phyloP scores from a whole-genome alignment of 129 eudicot genomes.

The Artemisia annua region DNA sequence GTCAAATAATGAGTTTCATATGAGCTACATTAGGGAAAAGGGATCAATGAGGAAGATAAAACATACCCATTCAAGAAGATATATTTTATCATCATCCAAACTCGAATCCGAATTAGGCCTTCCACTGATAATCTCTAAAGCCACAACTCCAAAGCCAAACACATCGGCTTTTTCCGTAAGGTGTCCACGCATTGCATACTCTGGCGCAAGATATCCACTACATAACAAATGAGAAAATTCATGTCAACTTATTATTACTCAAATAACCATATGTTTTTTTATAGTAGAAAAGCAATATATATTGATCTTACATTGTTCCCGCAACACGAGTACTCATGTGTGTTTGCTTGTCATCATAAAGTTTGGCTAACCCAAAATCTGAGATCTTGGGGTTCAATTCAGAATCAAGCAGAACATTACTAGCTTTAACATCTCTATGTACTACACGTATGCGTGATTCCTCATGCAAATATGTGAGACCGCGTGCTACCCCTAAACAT shows the following conservation, averaged over 20 bases:
- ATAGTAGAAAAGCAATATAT: neutral
- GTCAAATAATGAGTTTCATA: no score
- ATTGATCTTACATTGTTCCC: constrained; percentile 70
- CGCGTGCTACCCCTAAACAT: constrained; percentile 84
- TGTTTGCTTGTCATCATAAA: constrained; percentile 80
- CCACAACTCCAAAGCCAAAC: constrained; percentile 86
- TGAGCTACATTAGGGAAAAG: no score
- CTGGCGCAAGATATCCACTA: constrained; percentile 93
- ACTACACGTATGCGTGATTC: constrained; percentile 71
- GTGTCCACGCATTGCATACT: constrained; percentile 95
- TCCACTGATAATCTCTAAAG: constrained; percentile 82
- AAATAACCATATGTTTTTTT: neutral
- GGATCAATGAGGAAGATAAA: neutral
- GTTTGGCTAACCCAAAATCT: constrained; percentile 89
- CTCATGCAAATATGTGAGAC: constrained; percentile 78
- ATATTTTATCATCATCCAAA: constrained; percentile 55
- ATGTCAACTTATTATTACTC: constrained; percentile 3
- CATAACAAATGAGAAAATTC: constrained; percentile 15
- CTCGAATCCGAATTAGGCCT: constrained; percentile 65
- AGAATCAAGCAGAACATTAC: constrained; percentile 83
- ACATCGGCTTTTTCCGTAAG: constrained; percentile 94
- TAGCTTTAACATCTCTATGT: constrained; percentile 88
- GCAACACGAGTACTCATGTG: constrained; percentile 95
- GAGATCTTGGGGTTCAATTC: constrained; percentile 76
- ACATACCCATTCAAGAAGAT: constrained; percentile 80